Conservation (phyloP, 1,284 basidiomycete genomes). For the Amylostereum areolatum region DNA sequence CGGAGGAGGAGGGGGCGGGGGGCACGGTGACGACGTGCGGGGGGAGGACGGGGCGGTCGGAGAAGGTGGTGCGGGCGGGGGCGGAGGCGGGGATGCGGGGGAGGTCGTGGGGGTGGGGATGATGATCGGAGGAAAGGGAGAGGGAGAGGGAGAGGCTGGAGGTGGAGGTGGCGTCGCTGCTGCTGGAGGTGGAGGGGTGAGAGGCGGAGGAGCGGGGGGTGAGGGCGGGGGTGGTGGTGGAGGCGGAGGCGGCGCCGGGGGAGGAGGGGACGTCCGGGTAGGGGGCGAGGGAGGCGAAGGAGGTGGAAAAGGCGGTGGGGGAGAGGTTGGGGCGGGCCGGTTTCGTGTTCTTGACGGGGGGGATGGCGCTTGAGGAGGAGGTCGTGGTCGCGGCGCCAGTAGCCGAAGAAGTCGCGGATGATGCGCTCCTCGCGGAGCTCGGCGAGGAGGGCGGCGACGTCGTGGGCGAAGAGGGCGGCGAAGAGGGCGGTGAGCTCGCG, state of each 20-base stretch:
- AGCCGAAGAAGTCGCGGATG: slow-evolving; percentile 70
- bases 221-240: slow-evolving; percentile 8
- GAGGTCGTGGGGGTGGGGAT: no score
- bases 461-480: slow-evolving; percentile 47
- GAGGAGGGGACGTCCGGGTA: slow-evolving; percentile 30
- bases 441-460: slow-evolving; percentile 56
- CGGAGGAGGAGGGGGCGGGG: slow-evolving; percentile 19
- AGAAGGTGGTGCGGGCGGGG: slow-evolving; percentile 27
- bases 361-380: slow-evolving; percentile 24
- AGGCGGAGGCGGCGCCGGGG: slow-evolving; percentile 13
- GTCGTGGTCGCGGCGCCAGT: slow-evolving; percentile 68
- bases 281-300: slow-evolving; percentile 28
- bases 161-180: slow-evolving; percentile 13
- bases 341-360: slow-evolving; percentile 13
- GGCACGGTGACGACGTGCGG: not conserved
- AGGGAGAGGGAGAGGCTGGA: slow-evolving; percentile 11
- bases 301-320: slow-evolving; percentile 50
- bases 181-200: not conserved
- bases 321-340: slow-evolving; percentile 38
- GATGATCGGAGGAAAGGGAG: no score
- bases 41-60: slow-evolving; percentile 20
- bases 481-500: slow-evolving; percentile 55
- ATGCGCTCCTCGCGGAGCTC: slow-evolving; percentile 55
- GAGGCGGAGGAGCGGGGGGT: slow-evolving; percentile 27
- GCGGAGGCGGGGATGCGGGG: slow-evolving; percentile 1